These are phyloP conservation scores for Sordariomycetes sp. DNA, from an alignment of 2,329 filamentous ascomycete genomes.

Conservation along the genomic window DNA sequence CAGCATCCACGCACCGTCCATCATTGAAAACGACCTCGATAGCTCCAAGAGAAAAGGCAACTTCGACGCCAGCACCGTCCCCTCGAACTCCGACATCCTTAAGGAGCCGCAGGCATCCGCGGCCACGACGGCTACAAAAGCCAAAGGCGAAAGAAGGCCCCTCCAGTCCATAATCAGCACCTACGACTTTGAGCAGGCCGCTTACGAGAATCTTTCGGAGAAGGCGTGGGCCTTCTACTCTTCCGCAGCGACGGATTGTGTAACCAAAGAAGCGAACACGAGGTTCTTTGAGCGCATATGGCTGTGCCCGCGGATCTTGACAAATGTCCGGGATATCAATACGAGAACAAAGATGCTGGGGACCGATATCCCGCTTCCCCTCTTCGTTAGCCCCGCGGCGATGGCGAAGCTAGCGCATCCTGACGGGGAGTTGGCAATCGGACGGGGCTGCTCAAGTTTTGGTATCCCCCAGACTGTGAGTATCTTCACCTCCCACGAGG, in stretches of 20 bases:
- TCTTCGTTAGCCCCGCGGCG: constrained; percentile 12
- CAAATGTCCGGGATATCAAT: constrained; percentile 9
- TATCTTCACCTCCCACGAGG: neutral
- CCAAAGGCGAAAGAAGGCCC: neutral
- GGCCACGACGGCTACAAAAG: neutral
- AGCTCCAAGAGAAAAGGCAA: constrained; percentile 7
- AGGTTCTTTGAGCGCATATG: constrained; percentile 9
- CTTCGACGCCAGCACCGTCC: constrained; percentile 6
- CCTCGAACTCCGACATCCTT: constrained; percentile 3
- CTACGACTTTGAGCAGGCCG: constrained; percentile 13
- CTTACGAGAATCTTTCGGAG: constrained; percentile 4
- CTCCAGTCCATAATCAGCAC: constrained; percentile 12
- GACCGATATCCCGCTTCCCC: constrained; percentile 9
- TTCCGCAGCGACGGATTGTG: constrained; percentile 12
- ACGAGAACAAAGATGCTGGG: constrained; percentile 10
- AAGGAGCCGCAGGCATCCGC: neutral
- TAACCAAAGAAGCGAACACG: constrained; percentile 11
- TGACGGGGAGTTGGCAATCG: constrained; percentile 4
- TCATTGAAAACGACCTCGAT: constrained; percentile 10
- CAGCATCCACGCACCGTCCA: constrained; percentile 9
- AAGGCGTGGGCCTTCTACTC: constrained; percentile 13
- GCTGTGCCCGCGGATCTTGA: constrained; percentile 13
- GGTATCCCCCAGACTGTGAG: neutral
- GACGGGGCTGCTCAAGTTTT: neutral
- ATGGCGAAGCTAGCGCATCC: constrained; percentile 7